Conservation (phyloP, 2,329 filamentous ascomycete genomes). For the Neodidymelliopsis sp. region DNA sequence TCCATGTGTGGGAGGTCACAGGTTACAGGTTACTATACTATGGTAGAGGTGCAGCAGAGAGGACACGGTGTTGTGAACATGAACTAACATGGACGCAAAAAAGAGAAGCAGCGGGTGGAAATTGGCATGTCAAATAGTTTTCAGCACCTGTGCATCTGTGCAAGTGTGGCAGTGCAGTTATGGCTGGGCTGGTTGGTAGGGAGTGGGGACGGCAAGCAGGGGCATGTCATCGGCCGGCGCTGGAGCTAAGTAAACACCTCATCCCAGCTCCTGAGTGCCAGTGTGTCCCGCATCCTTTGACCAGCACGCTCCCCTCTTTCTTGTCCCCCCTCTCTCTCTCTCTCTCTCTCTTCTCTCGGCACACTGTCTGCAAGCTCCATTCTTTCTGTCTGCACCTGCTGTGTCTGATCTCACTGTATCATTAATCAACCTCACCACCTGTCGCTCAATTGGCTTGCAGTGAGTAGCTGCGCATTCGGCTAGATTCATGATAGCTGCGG, state of each 20-base stretch:
- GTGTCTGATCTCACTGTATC: background rate
- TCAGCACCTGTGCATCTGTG: too few relatives aligned
- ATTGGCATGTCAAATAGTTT: background rate
- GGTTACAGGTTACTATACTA: background rate
- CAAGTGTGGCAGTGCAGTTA: slow-evolving; percentile 13
- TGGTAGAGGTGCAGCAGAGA: slow-evolving; percentile 10
- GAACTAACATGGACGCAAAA: background rate
- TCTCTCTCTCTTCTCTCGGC: background rate
- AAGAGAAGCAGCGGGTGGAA: background rate
- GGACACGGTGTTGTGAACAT: background rate
- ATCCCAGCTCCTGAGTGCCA: slow-evolving; percentile 13
- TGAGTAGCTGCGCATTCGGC: slow-evolving; percentile 11
- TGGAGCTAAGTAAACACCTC: slow-evolving; percentile 8
- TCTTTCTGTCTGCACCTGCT: slow-evolving; percentile 2
- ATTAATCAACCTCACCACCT: background rate
- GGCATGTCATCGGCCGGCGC: slow-evolving; percentile 13
- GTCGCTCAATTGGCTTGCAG: background rate
- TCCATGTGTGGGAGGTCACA: too few relatives aligned
- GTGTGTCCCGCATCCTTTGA: slow-evolving; percentile 1
- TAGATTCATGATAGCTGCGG: slow-evolving; percentile 4
- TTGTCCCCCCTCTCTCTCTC: background rate
- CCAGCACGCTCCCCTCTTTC: background rate
- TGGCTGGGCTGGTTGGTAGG: too few relatives aligned
- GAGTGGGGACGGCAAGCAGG: too few relatives aligned
- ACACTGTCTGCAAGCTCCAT: slow-evolving; percentile 6